Conservation (phyloP, 2,329 filamentous ascomycete species). For the Ploettnerulaceae sp. region DNA sequence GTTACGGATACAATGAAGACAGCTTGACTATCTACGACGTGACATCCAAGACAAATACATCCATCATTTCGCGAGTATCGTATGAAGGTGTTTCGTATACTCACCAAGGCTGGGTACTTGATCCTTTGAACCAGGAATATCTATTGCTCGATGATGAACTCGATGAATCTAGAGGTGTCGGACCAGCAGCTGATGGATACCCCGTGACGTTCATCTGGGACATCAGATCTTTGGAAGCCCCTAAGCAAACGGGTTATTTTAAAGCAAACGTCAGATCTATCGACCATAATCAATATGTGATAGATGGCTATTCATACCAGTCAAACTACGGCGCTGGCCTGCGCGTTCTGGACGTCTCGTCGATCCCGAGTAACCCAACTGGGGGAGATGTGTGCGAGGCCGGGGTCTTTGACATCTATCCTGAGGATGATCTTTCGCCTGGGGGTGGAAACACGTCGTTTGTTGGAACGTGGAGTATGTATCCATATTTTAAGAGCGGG, state of each 20-base stretch:
- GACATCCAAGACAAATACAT: slow-evolving; percentile 35
- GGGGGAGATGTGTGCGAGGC: slow-evolving; percentile 40
- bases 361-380: slow-evolving; percentile 33
- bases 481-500: slow-evolving; percentile 37
- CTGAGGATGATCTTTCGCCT: slow-evolving; percentile 22
- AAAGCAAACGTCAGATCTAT: slow-evolving; percentile 37
- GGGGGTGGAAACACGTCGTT: slow-evolving; percentile 37
- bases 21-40: slow-evolving; percentile 42
- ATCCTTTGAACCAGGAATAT: slow-evolving; percentile 10
- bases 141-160: slow-evolving; percentile 18
- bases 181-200: slow-evolving; percentile 39
- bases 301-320: slow-evolving; percentile 41
- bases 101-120: slow-evolving; percentile 41
- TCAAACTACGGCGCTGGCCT: slow-evolving; percentile 48
- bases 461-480: slow-evolving; percentile 41
- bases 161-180: slow-evolving; percentile 42
- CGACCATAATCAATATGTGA: slow-evolving; percentile 45
- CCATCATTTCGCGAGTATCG: slow-evolving; percentile 37
- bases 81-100: slow-evolving; percentile 47
- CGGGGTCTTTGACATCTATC: slow-evolving; percentile 33
- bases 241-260: slow-evolving; percentile 41
- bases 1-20: slow-evolving; percentile 31
- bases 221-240: slow-evolving; percentile 37
- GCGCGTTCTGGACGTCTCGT: slow-evolving; percentile 33
- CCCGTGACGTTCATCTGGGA: slow-evolving; percentile 50